Evolutionary conservation across 306 rosid genomes (phyloP).

Genomic region (Quercus parvula): DNA sequence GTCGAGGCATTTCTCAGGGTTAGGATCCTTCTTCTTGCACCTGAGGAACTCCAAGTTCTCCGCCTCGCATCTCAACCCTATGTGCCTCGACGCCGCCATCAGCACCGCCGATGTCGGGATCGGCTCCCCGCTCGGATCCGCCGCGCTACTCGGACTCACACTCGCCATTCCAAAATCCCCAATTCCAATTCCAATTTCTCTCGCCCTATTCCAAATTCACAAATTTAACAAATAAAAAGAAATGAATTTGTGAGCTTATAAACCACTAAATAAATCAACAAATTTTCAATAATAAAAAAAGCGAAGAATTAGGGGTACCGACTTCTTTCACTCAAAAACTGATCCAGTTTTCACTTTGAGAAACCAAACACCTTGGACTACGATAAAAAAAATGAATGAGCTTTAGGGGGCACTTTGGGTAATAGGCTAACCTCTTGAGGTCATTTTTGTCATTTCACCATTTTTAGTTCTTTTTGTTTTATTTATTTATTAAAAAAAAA

Average conservation of each 20-base stretch:
- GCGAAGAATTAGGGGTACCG: too few relatives aligned
- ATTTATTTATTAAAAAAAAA: too few relatives aligned
- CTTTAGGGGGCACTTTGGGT: background rate
- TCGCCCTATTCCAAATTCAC: too few relatives aligned
- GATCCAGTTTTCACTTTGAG: too few relatives aligned
- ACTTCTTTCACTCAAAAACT: too few relatives aligned
- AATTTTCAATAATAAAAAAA: too few relatives aligned
- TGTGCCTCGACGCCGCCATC: conserved; percentile 90
- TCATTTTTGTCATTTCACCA: background rate
- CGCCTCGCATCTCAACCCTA: conserved; percentile 57
- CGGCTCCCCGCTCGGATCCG: conserved; percentile 81
- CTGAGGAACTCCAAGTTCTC: conserved; percentile 85
- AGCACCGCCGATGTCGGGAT: conserved; percentile 89
- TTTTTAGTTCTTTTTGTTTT: background rate
- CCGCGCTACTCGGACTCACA: conserved; percentile 31
- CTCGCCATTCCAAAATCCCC: conserved; percentile 46
- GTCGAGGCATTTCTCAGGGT: conserved; percentile 91
- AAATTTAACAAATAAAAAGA: too few relatives aligned
- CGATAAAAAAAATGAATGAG: too few relatives aligned
- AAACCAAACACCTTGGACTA: too few relatives aligned
- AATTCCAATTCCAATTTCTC: too few relatives aligned
- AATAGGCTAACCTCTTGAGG: background rate
- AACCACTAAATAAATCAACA: too few relatives aligned
- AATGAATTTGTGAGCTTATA: too few relatives aligned
- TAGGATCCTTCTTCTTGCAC: conserved; percentile 85